phyloP scores from a whole-genome alignment of 148 eudicot genomes.

The Salicornia ramosissima region DNA sequence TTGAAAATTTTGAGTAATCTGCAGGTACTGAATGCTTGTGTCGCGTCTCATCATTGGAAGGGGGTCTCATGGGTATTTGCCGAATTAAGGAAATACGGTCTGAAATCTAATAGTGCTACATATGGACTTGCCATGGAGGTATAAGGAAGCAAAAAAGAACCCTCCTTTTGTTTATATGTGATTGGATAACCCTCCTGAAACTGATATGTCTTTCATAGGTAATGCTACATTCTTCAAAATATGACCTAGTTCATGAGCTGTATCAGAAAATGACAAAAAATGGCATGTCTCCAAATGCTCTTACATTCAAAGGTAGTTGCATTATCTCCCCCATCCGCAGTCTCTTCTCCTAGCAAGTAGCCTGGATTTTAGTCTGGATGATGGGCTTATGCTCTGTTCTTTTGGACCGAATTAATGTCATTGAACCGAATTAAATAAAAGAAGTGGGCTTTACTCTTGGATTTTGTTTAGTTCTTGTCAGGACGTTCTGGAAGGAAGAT shows the following conservation, averaged over 20 bases:
- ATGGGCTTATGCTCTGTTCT: no score
- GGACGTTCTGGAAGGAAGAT: constrained; percentile 73
- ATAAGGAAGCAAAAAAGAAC: constrained; percentile 4
- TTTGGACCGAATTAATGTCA: no score
- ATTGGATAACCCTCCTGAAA: background rate
- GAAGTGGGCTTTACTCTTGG: no score
- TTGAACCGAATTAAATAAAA: no score
- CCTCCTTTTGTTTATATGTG: background rate
- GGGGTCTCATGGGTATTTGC: constrained; percentile 97
- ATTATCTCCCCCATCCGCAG: background rate
- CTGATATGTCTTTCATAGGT: constrained; percentile 45
- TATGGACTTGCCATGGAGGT: constrained; percentile 99
- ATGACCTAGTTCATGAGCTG: constrained; percentile 67
- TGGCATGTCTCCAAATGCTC: constrained; percentile 75
- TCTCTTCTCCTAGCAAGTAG: background rate
- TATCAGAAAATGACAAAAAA: constrained; percentile 70
- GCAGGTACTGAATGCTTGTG: constrained; percentile 90
- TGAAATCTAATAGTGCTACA: constrained; percentile 73
- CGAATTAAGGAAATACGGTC: constrained; percentile 64
- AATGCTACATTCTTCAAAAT: constrained; percentile 75
- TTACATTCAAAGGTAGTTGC: constrained; percentile 67
- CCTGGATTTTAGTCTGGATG: background rate
- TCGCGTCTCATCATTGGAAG: constrained; percentile 73
- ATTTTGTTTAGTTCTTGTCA: constrained; percentile 64
- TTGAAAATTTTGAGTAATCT: background rate